Evolutionary conservation across 208 protist species (phyloP), one percentile per base, ranked within the genome.

Genomic region (Acanthamoeba polyphaga): DNA sequence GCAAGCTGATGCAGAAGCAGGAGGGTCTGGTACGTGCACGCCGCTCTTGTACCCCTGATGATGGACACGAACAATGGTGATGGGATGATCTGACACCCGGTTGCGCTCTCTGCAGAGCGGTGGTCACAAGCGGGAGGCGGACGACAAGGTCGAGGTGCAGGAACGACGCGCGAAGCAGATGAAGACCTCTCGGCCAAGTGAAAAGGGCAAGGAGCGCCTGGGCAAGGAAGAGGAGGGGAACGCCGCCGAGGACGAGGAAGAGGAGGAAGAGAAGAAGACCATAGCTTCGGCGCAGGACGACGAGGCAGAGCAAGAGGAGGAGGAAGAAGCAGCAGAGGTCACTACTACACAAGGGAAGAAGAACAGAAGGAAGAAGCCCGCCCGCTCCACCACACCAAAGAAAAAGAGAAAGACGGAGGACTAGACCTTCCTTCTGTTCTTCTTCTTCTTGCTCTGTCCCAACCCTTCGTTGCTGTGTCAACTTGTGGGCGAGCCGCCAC

Each of bases 331-430:
- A 64, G 80, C 9, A 58, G 66, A 58, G 60, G 32, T 68, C 9
- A 70, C 51, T 46, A 38, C 62, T 2, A 92, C 62, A 15, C 62
- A 64, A 46, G 32, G 64, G 1, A 87, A 87, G 82, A 90, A 10
- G 38, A 13, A 7, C 7, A 90, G 49, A 24, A 66, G 49, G 82
- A 90, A 66, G 53, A 90, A 90, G 38, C 66, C 29, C 53, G 51
- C 87, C 64, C 32, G 66, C 2, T 62, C 58, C 7, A 66, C 15
- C 84, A 68, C 53, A 9, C 29, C 84, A 24, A 60, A 43, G 51
- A 92, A 92, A 62, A 92, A 92, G 87, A 92, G 87, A 74, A 68
- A 74, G 62, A 51, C 29, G 17, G 87, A 92, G 22, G 64, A 70
- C 7, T 92, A 58, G 49, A n/a, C n/a, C 9, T 72, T 49, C 46